These are phyloP conservation scores for Megacollybia platyphylla DNA, from an alignment of 1,284 basidiomycete genomes.

Conservation along the genomic window DNA sequence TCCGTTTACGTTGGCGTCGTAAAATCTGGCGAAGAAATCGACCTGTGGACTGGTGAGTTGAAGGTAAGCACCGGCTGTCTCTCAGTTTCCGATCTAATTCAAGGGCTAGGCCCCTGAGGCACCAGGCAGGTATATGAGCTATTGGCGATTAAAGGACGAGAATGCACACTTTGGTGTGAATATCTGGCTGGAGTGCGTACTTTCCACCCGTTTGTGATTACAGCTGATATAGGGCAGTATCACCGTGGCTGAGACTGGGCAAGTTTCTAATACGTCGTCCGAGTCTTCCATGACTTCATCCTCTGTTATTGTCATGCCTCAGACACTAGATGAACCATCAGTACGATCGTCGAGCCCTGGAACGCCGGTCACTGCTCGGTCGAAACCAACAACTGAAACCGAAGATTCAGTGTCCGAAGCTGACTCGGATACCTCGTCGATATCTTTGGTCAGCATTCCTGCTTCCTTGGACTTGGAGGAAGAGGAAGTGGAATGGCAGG, in stretches of 20 bases:
- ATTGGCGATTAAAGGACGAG: slow-evolving; percentile 60
- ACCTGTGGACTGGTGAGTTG: slow-evolving; percentile 62
- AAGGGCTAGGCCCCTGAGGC: slow-evolving; percentile 50
- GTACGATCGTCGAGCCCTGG: slow-evolving; percentile 8
- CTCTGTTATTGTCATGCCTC: slow-evolving; percentile 62
- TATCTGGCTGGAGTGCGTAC: slow-evolving; percentile 62
- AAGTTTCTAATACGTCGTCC: slow-evolving; percentile 20
- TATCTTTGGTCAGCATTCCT: slow-evolving; percentile 50
- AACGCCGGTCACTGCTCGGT: slow-evolving; percentile 12
- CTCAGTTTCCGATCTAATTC: background rate
- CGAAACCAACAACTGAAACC: slow-evolving; percentile 27
- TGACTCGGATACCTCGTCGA: slow-evolving; percentile 40
- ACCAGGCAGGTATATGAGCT: slow-evolving; percentile 60
- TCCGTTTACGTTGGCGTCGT: slow-evolving; percentile 37
- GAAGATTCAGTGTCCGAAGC: slow-evolving; percentile 33
- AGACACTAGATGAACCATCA: slow-evolving; percentile 12
- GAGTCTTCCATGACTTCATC: slow-evolving; percentile 51
- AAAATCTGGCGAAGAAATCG: slow-evolving; percentile 39
- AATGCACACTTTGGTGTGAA: slow-evolving; percentile 56
- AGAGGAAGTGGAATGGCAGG: slow-evolving; percentile 37
- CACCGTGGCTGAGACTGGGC: slow-evolving; percentile 42
- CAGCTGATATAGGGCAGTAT: slow-evolving; percentile 28
- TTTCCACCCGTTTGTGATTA: slow-evolving; percentile 4
- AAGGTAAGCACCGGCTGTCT: slow-evolving; percentile 31
- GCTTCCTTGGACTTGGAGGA: slow-evolving; percentile 34